These are phyloP conservation scores for Fusarium sp. DNA, from an alignment of 2,329 filamentous ascomycete species.

Conservation along the genomic window DNA sequence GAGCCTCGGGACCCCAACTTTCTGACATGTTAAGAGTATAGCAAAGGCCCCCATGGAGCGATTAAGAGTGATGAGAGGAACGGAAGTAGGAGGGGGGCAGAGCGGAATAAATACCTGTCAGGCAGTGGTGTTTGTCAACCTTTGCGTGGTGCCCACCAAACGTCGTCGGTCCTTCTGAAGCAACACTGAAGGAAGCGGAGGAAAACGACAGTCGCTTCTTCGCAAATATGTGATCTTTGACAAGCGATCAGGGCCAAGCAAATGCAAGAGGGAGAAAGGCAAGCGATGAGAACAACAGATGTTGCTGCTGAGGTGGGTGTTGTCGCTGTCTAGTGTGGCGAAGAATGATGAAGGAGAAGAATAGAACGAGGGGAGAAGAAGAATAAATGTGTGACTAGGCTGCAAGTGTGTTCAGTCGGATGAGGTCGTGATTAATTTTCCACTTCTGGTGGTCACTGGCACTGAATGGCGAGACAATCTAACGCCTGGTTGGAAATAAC, in stretches of 20 bases:
- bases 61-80: neutral
- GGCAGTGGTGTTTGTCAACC: neutral
- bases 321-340: neutral
- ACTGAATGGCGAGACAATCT: neutral
- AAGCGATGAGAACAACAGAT: neutral
- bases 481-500: neutral
- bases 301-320: neutral
- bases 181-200: neutral
- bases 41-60: neutral
- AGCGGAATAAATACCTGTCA: neutral
- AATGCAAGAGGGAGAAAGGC: neutral
- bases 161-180: neutral
- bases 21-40: neutral
- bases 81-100: neutral
- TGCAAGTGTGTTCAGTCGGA: neutral
- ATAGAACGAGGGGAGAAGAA: neutral
- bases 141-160: neutral
- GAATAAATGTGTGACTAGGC: neutral
- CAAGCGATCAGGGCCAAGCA: neutral
- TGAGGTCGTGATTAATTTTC: neutral
- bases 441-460: neutral
- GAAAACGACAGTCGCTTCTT: neutral
- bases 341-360: neutral
- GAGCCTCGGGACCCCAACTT: neutral
- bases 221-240: neutral